These are phyloP conservation scores for Aspergillus latus DNA, from an alignment of 2,329 filamentous ascomycete species.

Conservation along the genomic window DNA sequence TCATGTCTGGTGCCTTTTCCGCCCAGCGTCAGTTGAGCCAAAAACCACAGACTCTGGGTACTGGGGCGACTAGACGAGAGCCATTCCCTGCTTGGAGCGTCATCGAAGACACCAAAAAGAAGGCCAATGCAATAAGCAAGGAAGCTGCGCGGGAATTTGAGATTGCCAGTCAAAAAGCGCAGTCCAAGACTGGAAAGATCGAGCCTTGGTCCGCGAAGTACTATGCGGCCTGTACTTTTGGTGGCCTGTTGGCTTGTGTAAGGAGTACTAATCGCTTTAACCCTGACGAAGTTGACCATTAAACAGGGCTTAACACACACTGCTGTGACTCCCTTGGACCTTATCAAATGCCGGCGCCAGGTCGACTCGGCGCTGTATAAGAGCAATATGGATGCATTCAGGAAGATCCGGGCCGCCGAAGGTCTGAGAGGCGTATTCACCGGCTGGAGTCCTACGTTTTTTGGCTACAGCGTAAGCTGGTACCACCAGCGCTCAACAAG, in stretches of 20 bases:
- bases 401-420: conserved; percentile 70
- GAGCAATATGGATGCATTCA: conserved; percentile 80
- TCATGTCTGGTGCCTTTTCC: conserved; percentile 58
- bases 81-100: conserved; percentile 74
- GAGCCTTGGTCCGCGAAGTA: conserved; percentile 77
- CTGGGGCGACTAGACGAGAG: conserved; percentile 60
- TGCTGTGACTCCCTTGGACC: conserved; percentile 80
- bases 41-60: conserved; percentile 39
- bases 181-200: conserved; percentile 68
- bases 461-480: conserved; percentile 65
- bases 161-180: conserved; percentile 65
- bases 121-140: conserved; percentile 66
- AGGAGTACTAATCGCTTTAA: conserved; percentile 37
- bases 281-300: neutral
- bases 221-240: conserved; percentile 81
- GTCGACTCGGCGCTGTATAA: conserved; percentile 83
- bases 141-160: conserved; percentile 71
- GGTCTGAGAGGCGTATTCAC: conserved; percentile 83
- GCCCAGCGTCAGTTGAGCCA: conserved; percentile 40
- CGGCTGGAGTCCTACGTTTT: conserved; percentile 82
- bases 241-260: conserved; percentile 77
- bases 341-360: conserved; percentile 88
- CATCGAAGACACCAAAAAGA: conserved; percentile 71
- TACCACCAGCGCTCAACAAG: neutral
- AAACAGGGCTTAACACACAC: conserved; percentile 72